A percentile compares a stretch with the other conserved stretches of the same genome.
Evolutionary conservation across 345 rosid species (phyloP).

Genomic region (Hibiscus tridactylites): DNA sequence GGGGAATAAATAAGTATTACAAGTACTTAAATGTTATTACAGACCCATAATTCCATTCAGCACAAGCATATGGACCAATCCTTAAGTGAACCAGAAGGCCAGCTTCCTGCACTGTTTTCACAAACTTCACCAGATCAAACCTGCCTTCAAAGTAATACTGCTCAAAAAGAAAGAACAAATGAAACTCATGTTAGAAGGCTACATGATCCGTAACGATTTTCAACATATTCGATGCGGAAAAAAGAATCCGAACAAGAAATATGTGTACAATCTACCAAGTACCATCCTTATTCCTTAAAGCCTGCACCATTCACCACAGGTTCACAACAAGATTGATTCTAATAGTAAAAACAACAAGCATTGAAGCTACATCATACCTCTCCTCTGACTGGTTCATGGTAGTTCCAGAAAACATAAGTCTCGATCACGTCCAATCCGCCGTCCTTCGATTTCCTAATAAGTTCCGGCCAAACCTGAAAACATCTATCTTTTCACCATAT

Average conservation of each 20-base stretch:
- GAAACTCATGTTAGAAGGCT: neutral
- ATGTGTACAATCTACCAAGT: neutral
- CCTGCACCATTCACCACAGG: neutral
- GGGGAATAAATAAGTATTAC: neutral
- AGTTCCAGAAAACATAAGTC: conserved; percentile 62
- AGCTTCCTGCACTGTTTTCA: conserved; percentile 51
- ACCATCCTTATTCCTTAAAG: neutral
- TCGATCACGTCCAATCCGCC: conserved; percentile 63
- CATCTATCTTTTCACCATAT: neutral
- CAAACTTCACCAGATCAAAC: conserved; percentile 53
- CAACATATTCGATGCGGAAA: neutral
- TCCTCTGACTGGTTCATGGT: conserved; percentile 54
- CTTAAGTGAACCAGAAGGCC: conserved; percentile 59
- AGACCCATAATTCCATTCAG: conserved; percentile 72
- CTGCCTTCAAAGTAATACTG: conserved; percentile 61
- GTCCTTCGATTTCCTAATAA: conserved; percentile 54
- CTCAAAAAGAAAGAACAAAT: conserved; percentile 3
- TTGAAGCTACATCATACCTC: conserved; percentile 28
- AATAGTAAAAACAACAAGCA: neutral
- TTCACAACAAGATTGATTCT: neutral
- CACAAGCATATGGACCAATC: conserved; percentile 72
- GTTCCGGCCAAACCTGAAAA: conserved; percentile 56
- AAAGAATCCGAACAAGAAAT: neutral
- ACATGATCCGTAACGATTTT: neutral
- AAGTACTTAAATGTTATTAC: neutral